phyloP scores from a whole-genome alignment of 805 yeast genomes.

The Nakazawaea holstii region DNA sequence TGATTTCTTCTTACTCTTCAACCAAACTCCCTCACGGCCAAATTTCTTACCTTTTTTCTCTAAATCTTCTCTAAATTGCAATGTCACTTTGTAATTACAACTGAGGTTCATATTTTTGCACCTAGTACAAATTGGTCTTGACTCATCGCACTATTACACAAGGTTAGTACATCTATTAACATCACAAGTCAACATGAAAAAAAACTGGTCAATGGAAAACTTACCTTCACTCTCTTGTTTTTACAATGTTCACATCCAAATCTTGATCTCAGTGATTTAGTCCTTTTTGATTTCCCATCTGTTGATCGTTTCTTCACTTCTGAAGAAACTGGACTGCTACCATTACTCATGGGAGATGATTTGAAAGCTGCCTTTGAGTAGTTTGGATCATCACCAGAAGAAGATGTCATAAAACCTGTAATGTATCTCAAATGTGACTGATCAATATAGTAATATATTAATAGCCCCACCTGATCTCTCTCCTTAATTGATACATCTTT shows the following conservation, averaged over 20 bases:
- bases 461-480: no score
- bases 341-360: not conserved
- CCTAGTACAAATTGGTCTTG: slow-evolving; percentile 30
- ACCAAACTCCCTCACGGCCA: slow-evolving; percentile 15
- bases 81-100: slow-evolving; percentile 8
- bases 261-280: slow-evolving; percentile 13
- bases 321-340: slow-evolving; percentile 20
- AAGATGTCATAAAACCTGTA: no score
- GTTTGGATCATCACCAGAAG: no score
- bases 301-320: not conserved
- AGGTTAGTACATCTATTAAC: slow-evolving; percentile 8
- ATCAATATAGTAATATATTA: no score
- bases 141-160: slow-evolving; percentile 28
- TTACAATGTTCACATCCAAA: slow-evolving; percentile 22
- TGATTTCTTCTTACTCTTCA: not conserved
- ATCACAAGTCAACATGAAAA: slow-evolving; percentile 7
- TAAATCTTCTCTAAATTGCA: slow-evolving; percentile 13
- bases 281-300: not conserved
- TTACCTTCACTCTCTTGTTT: slow-evolving; percentile 14
- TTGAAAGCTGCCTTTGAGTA: not conserved
- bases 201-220: not conserved
- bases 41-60: slow-evolving; percentile 12
- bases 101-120: slow-evolving; percentile 24
- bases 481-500: no score
- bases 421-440: no score